Percentiles rank a stretch among this genome's conserved stretches.
Evolutionary conservation across 345 rosid species (phyloP).

Genomic region (Carallia pectinifolia): DNA sequence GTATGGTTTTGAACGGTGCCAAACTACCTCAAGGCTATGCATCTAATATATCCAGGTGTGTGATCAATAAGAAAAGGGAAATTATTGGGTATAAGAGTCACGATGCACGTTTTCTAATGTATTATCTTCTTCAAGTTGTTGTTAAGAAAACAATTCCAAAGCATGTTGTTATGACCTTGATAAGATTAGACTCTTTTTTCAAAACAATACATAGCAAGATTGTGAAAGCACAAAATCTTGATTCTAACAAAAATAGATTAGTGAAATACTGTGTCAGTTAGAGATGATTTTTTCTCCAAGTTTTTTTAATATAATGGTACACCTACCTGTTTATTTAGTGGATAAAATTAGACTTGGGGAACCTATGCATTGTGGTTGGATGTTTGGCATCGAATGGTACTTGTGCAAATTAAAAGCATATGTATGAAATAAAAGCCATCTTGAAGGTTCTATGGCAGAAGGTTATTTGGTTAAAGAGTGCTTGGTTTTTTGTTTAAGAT

Average conservation of each 20-base stretch:
- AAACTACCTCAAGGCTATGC: too few species aligned
- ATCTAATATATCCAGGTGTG: neutral
- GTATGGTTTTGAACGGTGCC: too few species aligned
- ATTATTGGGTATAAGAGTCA: too few species aligned
- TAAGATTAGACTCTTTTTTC: constrained; percentile 1
- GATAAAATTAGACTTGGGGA: neutral
- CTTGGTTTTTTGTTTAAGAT: constrained; percentile 5
- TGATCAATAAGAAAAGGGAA: too few species aligned
- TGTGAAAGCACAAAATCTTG: neutral
- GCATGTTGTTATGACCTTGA: neutral
- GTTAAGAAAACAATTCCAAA: neutral
- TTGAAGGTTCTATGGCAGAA: constrained; percentile 3
- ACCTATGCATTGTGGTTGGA: constrained; percentile 1
- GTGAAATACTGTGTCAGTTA: neutral
- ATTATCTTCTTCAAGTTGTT: neutral
- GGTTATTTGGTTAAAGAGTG: constrained; percentile 8
- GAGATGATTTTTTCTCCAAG: neutral
- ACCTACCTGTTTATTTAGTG: constrained; percentile 1
- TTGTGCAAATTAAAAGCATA: neutral
- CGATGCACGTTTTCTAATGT: too few species aligned
- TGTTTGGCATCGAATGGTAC: constrained; percentile 7
- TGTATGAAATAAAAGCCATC: constrained; percentile 8
- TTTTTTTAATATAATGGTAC: constrained; percentile 16
- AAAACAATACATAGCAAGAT: neutral
- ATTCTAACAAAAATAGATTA: neutral